Base-by-base conservation (phyloP, 306 rosid genomes). In the Quercus wislizeni region DNA sequence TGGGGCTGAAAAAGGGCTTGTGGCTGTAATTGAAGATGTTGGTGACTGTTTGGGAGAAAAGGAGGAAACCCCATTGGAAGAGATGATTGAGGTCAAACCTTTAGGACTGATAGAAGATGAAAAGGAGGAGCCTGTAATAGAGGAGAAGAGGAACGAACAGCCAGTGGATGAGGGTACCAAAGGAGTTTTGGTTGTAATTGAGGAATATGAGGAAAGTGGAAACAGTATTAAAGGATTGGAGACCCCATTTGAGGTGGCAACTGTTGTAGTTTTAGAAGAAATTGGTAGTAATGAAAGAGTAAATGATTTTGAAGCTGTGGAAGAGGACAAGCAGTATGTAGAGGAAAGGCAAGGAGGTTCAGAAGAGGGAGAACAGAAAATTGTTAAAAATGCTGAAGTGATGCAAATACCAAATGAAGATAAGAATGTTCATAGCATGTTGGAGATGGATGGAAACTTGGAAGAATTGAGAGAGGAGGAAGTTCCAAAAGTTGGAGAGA, bases 241-340 rank as follows among this genome's bases (percentile, higher is more conserved):
- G 76, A 41, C 67, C 59, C 61, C 79, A 17, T 73, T 78, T 80
- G 86, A 74, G 69, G 83, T 75, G 52, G 73, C 82, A 31, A 51
- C 15, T 33, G 61, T 77, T 33, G 61, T 77, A 56, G 79, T 55
- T 63, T 46, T 83, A 7, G 92, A 88, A 71, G 86, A 69, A 69
- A 79, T 73, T 1, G 72, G 20, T 6, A 87, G 46, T 76, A 33
- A 75, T 64, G 83, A 65, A 76, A 82, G 51, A 57, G 87, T 28
- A 55, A 79, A 69, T 38, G 86, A 58, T n/a, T 77, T 80, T 10
- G 75, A 59, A 74, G 89, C 77, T 19, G 74, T 43, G 75, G 78
- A 79, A 63, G 52, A 72, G 55, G 61, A 52, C 2, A 62, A 33
- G 25, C 58, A 0, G 3, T 25, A 18, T 77, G 62, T 11, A 4